Conservation (phyloP, 768 basidiomycete genomes). For the Tricholoma sp. region DNA sequence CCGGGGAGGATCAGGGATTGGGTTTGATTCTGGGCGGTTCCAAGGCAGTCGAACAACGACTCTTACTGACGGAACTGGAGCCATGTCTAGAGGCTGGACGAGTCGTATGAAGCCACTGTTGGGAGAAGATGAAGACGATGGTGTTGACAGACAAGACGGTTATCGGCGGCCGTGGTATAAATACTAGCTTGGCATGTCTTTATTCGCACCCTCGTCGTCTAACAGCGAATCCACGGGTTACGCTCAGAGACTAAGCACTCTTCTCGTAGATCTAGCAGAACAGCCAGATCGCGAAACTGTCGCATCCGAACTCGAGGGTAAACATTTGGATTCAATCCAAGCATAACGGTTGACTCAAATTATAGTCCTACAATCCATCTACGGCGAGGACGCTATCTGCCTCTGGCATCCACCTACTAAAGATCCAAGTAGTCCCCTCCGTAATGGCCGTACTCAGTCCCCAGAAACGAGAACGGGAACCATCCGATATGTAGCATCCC, state of each 20-base stretch:
- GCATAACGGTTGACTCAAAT: not conserved
- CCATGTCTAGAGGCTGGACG: conserved; percentile 17
- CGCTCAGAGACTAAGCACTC: conserved; percentile 26
- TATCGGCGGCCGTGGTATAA: too few species aligned
- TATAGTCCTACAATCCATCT: conserved; percentile 77
- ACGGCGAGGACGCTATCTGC: conserved; percentile 62
- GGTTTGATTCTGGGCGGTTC: conserved; percentile 62
- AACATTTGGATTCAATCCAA: not conserved
- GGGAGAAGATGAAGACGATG: not conserved
- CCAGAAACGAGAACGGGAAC: conserved; percentile 22
- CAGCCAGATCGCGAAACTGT: conserved; percentile 35
- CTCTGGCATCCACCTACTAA: conserved; percentile 43
- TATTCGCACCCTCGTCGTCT: conserved; percentile 21
- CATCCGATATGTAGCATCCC: conserved; percentile 59
- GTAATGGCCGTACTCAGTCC: conserved; percentile 5
- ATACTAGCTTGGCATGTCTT: too few species aligned
- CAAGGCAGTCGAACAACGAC: conserved; percentile 78
- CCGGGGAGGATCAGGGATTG: conserved; percentile 58
- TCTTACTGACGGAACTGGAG: conserved; percentile 40
- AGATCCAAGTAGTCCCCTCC: conserved; percentile 14
- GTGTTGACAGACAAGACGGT: not conserved
- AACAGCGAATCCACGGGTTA: conserved; percentile 15
- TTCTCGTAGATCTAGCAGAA: conserved; percentile 30
- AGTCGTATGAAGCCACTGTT: not conserved
- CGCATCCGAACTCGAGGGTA: conserved; percentile 45